These are phyloP conservation scores for Neopestalotiopsis clavispora DNA, from an alignment of 2,329 filamentous ascomycete species.

Conservation along the genomic window DNA sequence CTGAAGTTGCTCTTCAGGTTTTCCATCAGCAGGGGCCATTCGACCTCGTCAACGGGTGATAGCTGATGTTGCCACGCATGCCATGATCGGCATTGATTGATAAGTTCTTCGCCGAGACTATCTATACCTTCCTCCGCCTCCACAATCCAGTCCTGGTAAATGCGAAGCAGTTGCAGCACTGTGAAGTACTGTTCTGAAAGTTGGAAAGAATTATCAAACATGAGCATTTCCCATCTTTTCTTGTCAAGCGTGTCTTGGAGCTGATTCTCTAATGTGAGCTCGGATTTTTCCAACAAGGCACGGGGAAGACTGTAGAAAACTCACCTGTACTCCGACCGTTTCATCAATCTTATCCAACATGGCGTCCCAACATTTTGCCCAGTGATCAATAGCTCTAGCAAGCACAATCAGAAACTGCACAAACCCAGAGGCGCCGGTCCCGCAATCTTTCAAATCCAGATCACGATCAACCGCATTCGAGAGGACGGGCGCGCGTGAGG, in stretches of 20 bases:
- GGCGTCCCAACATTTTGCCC: slow-evolving; percentile 19
- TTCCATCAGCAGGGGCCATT: slow-evolving; percentile 17
- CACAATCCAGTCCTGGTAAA: slow-evolving; percentile 23
- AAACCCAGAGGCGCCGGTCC: slow-evolving; percentile 14
- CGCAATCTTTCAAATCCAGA: slow-evolving; percentile 19
- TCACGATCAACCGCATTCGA: slow-evolving; percentile 15
- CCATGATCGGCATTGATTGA: slow-evolving; percentile 17
- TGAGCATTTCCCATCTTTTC: slow-evolving; percentile 20
- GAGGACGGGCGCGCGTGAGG: slow-evolving; percentile 4
- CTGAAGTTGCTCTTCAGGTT: slow-evolving; percentile 12
- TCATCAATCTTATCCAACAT: slow-evolving; percentile 22
- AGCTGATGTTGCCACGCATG: slow-evolving; percentile 10
- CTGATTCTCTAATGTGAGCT: neutral
- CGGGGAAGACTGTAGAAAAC: neutral
- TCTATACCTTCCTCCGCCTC: slow-evolving; percentile 19
- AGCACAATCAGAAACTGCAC: slow-evolving; percentile 19
- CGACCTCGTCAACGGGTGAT: slow-evolving; percentile 12
- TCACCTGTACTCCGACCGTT: slow-evolving; percentile 21
- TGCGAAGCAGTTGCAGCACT: slow-evolving; percentile 22
- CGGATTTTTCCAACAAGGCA: too few relatives aligned
- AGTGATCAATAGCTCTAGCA: slow-evolving; percentile 17
- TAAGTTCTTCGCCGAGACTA: slow-evolving; percentile 15
- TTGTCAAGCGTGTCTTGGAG: slow-evolving; percentile 19
- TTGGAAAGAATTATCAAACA: slow-evolving; percentile 24
- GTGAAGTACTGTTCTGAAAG: slow-evolving; percentile 24